A percentile compares a stretch with the other conserved stretches of the same genome.
Conservation (phyloP, 345 rosid genomes). For the Eucalyptus regnans region DNA sequence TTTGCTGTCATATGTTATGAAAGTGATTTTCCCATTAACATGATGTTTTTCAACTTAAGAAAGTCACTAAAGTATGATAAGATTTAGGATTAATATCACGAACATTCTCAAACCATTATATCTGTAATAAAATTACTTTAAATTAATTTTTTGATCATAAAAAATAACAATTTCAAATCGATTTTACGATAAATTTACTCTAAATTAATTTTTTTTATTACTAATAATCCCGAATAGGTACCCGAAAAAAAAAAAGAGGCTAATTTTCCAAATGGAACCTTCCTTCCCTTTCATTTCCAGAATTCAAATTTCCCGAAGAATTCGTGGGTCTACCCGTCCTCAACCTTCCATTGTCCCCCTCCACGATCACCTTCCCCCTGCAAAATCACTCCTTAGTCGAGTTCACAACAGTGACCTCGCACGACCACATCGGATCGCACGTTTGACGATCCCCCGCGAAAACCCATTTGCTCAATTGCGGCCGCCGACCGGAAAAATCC, state of each 20-base stretch:
- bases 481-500: neutral
- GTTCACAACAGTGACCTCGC: neutral
- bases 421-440: neutral
- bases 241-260: too few species aligned
- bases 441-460: neutral
- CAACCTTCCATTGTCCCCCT: neutral
- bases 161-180: too few species aligned
- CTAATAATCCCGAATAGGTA: too few species aligned
- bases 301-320: neutral
- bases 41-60: too few species aligned
- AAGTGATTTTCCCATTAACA: too few species aligned
- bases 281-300: neutral
- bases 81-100: too few species aligned
- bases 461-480: neutral
- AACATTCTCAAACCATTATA: rapidly evolving
- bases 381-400: neutral
- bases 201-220: too few species aligned
- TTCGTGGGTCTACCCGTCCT: neutral
- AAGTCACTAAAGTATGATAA: too few species aligned
- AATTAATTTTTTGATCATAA: too few species aligned
- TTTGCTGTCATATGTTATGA: too few species aligned
- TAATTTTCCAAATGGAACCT: too few species aligned
- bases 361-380: neutral
- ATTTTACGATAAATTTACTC: too few species aligned
- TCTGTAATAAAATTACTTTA: rapidly evolving